These are phyloP conservation scores for Cytospora schulzeri DNA, from an alignment of 2,329 filamentous ascomycete species.

Conservation along the genomic window DNA sequence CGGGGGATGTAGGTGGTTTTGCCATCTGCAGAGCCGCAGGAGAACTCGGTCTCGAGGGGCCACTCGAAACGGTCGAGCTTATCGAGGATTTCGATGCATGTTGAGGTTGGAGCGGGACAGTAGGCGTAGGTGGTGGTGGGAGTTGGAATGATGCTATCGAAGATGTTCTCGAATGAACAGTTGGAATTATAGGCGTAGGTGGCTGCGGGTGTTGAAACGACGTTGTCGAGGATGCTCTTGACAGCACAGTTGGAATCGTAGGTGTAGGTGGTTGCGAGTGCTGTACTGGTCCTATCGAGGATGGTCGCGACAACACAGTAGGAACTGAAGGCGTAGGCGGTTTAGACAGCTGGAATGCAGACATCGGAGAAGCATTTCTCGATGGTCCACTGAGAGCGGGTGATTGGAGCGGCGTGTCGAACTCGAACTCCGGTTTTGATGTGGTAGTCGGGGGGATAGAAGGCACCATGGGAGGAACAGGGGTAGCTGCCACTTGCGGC, in stretches of 20 bases:
- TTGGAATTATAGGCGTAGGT: conserved; percentile 4
- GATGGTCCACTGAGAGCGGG: conserved; percentile 19
- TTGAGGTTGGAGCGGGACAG: conserved; percentile 5
- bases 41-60: conserved; percentile 7
- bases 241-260: not conserved
- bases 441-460: conserved; percentile 24
- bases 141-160: conserved; percentile 16
- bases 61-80: conserved; percentile 1
- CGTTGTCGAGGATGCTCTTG: conserved; percentile 11
- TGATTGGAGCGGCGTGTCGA: conserved; percentile 26
- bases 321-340: conserved; percentile 7
- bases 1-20: conserved; percentile 7
- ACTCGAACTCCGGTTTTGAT: conserved; percentile 23
- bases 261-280: conserved; percentile 6
- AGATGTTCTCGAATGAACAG: conserved; percentile 4
- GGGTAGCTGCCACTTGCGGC: not conserved
- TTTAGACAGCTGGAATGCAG: not conserved
- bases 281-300: conserved; percentile 10
- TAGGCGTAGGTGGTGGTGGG: conserved; percentile 11
- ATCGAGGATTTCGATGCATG: conserved; percentile 21
- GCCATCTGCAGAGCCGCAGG: conserved; percentile 10
- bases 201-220: conserved; percentile 7
- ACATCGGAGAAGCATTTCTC: conserved; percentile 7
- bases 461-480: not conserved
- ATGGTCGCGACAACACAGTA: conserved; percentile 2